A percentile compares a stretch with the other conserved stretches of the same genome.
phyloP scores from a whole-genome alignment of 2,329 filamentous ascomycete genomes.

The Paecilomyces sp. region DNA sequence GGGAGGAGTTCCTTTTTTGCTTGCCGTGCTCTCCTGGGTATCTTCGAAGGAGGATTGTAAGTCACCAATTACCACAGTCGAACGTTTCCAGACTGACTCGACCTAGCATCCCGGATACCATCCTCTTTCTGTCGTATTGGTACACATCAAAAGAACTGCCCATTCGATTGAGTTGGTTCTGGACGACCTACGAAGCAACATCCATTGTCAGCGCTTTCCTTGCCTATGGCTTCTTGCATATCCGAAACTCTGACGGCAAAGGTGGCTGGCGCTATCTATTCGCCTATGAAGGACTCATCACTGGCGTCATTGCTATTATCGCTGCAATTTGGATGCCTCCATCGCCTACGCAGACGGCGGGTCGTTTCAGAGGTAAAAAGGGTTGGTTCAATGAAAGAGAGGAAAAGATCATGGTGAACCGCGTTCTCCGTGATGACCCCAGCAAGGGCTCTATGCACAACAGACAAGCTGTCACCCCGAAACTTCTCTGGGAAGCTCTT shows the following conservation, averaged over 20 bases:
- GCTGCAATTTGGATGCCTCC: conserved; percentile 55
- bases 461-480: conserved; percentile 44
- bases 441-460: conserved; percentile 58
- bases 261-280: conserved; percentile 40
- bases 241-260: conserved; percentile 26
- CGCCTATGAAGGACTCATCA: conserved; percentile 40
- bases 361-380: conserved; percentile 51
- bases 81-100: conserved; percentile 3
- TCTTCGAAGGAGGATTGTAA: conserved; percentile 51
- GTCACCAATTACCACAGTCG: conserved; percentile 32
- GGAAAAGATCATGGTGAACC: conserved; percentile 64
- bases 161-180: conserved; percentile 61
- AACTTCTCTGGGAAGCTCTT: conserved; percentile 44
- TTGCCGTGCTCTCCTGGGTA: conserved; percentile 41
- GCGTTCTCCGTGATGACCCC: conserved; percentile 49
- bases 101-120: conserved; percentile 34
- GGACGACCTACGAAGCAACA: conserved; percentile 53
- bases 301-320: conserved; percentile 47
- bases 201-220: conserved; percentile 42
- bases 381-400: conserved; percentile 63
- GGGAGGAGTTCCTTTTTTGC: conserved; percentile 37
- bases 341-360: conserved; percentile 60
- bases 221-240: conserved; percentile 37
- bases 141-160: conserved; percentile 67
- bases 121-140: conserved; percentile 63